Evolutionary conservation across 352 stramenopile species (phyloP).

Genomic region (Globisporangium viniferum): DNA sequence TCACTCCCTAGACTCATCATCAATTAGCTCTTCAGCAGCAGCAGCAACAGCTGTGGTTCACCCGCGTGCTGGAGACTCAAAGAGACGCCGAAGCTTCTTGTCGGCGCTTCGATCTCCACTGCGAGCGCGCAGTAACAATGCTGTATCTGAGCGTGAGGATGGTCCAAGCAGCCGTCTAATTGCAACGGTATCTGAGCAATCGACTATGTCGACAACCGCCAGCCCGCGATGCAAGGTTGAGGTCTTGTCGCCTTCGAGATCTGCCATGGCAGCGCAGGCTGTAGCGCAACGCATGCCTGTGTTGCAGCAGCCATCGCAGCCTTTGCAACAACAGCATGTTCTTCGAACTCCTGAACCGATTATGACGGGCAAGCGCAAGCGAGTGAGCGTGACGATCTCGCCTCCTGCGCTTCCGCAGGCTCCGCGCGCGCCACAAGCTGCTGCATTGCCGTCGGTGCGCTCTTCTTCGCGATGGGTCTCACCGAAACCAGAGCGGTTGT

Average conservation of each 20-base stretch:
- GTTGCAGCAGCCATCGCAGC: not conserved
- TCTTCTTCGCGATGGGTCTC: constrained; percentile 13
- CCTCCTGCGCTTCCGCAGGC: not conserved
- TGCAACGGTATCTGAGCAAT: not conserved
- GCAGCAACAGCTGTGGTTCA: not conserved
- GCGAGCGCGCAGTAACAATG: not conserved
- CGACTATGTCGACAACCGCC: not conserved
- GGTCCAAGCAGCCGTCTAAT: not conserved
- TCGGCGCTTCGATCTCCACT: not conserved
- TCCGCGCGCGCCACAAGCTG: not conserved
- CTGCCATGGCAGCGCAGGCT: not conserved
- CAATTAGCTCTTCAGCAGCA: not conserved
- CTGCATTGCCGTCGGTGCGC: not conserved
- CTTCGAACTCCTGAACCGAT: constrained; percentile 7
- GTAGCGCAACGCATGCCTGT: not conserved
- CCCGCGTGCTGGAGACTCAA: not conserved
- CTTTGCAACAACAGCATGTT: not conserved
- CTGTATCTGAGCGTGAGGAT: not conserved
- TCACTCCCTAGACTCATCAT: not conserved
- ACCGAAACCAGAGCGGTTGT: constrained; percentile 10
- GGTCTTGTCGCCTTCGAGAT: constrained; percentile 4
- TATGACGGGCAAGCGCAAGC: constrained; percentile 9
- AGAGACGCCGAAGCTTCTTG: not conserved
- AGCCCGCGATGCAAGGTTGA: constrained; percentile 9
- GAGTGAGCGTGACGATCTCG: constrained; percentile 17